phyloP scores from a whole-genome alignment of 2,329 filamentous ascomycete species.

The Ustulina deusta region DNA sequence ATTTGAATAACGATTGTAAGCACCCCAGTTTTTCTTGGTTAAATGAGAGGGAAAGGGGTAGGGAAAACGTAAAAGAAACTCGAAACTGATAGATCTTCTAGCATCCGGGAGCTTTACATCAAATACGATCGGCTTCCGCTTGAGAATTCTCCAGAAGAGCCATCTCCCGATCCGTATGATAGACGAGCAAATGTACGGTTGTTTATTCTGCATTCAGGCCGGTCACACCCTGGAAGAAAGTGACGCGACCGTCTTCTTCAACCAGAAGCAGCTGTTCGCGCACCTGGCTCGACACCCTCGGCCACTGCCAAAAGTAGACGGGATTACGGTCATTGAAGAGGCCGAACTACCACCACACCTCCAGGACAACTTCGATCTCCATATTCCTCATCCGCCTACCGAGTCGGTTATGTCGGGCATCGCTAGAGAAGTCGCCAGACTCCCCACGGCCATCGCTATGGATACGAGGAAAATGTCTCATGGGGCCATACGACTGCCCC shows the following conservation, averaged over 20 bases:
- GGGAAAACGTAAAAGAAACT: too few relatives aligned
- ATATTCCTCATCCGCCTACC: constrained; percentile 58
- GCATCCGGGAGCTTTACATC: constrained; percentile 62
- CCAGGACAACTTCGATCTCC: constrained; percentile 66
- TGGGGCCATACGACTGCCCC: constrained; percentile 58
- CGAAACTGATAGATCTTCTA: constrained; percentile 43
- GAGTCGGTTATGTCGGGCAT: constrained; percentile 59
- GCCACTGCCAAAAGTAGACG: constrained; percentile 62
- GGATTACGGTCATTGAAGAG: constrained; percentile 62
- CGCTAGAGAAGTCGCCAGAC: constrained; percentile 54
- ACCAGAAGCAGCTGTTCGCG: constrained; percentile 63
- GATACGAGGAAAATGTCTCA: constrained; percentile 62
- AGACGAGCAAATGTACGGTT: constrained; percentile 67
- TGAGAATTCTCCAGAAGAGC: constrained; percentile 68
- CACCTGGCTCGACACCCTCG: constrained; percentile 67
- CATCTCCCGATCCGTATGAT: constrained; percentile 63
- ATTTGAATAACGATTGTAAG: constrained; percentile 63
- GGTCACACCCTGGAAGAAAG: constrained; percentile 64
- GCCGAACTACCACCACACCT: constrained; percentile 55
- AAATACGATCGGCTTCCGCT: constrained; percentile 61
- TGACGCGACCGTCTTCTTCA: constrained; percentile 69
- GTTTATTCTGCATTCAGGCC: constrained; percentile 64
- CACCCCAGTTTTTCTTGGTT: neutral
- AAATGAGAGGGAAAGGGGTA: neutral
- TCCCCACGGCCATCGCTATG: constrained; percentile 60